Evolutionary conservation across 2,329 filamentous ascomycete species (phyloP), one percentile per base, ranked within the genome.

Genomic region (Trichoderma cornu-damae): DNA sequence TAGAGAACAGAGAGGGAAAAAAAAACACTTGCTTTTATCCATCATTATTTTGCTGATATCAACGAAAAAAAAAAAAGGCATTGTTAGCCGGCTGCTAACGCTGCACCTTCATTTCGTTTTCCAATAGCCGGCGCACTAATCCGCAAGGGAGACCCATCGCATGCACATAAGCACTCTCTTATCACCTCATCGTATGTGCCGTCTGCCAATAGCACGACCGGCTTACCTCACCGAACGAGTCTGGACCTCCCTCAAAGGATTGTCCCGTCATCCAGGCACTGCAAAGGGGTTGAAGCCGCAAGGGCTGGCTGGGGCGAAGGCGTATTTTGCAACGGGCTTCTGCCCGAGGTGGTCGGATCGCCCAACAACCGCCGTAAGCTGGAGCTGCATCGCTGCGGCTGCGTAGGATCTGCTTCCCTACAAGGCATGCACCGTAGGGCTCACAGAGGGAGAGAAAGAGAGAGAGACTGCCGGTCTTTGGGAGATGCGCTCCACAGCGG

Each of bases 361-460:
- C 20, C n/a, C 5, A 26, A 24, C 16, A 26, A 24, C 16, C 2
- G 20, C 38, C 20, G 38, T 49, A 20, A 49, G 30, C 47, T 32
- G 18, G n/a, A n/a, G n/a, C n/a, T n/a, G n/a, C n/a, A n/a, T n/a
- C n/a, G 26, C 37, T 42, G 37, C n/a, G 38, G 8, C 40, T n/a
- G 18, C 26, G 50, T 34, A 44, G 28, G 38, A 53, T 53, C 44
- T 22, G 28, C 50, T 35, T 35, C 28, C 50, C 38, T 44, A 34
- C 20, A 34, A 26, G 18, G 38, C 38, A 44, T 30, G 28, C 28
- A 8, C 32, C 14, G 28, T 53, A 53, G 40, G 50, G 50, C 38
- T 53, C n/a, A n/a, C n/a, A n/a, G n/a, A n/a, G n/a, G n/a, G n/a
- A n/a, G 50, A 53, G 22, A 44, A 28, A 53, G 50, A 53, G 22